phyloP scores from a whole-genome alignment of 2,329 filamentous ascomycete genomes.

The Capronia epimyces region DNA sequence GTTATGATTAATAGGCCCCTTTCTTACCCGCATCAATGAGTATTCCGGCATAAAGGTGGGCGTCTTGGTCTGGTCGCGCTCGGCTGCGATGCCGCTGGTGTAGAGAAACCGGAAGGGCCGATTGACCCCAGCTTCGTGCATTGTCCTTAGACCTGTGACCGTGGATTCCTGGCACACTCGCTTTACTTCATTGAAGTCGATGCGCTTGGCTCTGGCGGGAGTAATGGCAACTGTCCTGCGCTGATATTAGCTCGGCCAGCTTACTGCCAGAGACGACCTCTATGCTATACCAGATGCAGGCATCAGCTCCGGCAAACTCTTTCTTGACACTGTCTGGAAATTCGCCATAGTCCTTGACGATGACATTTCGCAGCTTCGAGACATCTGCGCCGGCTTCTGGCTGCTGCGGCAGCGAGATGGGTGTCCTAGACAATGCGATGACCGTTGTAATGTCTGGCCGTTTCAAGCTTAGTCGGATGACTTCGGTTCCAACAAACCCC shows the following conservation, averaged over 20 bases:
- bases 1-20: conserved; percentile 21
- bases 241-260: not conserved
- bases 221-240: conserved; percentile 42
- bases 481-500: conserved; percentile 35
- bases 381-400: conserved; percentile 13
- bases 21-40: conserved; percentile 42
- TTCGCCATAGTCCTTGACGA: conserved; percentile 33
- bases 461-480: conserved; percentile 35
- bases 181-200: conserved; percentile 36
- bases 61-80: conserved; percentile 42
- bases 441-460: conserved; percentile 32
- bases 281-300: conserved; percentile 36
- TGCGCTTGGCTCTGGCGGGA: conserved; percentile 33
- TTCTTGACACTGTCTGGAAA: conserved; percentile 34
- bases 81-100: conserved; percentile 43
- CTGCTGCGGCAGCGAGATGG: conserved; percentile 9
- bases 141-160: conserved; percentile 34
- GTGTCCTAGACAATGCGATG: conserved; percentile 31
- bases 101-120: conserved; percentile 46
- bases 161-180: conserved; percentile 42
- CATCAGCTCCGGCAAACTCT: conserved; percentile 33
- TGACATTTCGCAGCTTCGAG: conserved; percentile 33
- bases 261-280: not conserved
- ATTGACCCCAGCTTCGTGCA: conserved; percentile 31
- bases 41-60: conserved; percentile 36